Conservation (phyloP, 169 alveolate species). For the Babesia bovis region DNA sequence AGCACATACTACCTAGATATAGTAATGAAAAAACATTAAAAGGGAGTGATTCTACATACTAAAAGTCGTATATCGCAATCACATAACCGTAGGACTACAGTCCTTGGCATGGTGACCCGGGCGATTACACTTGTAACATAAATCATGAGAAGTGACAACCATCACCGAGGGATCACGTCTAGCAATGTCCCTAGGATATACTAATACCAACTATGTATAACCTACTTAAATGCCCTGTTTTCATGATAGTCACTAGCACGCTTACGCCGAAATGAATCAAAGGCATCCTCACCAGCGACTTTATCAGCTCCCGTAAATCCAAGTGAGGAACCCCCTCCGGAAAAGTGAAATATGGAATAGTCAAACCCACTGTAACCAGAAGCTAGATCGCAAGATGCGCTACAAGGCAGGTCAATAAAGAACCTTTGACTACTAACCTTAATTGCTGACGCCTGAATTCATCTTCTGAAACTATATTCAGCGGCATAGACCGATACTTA, state of each 20-base stretch:
- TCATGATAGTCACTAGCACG: constrained; percentile 62
- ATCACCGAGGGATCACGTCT: constrained; percentile 45
- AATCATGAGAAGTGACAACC: constrained; percentile 42
- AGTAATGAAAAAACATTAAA: neutral
- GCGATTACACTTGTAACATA: constrained; percentile 43
- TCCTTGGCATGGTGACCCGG: constrained; percentile 57
- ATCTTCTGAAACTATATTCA: constrained; percentile 15
- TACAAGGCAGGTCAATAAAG: neutral
- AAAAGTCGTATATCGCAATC: neutral
- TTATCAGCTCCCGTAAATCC: no score
- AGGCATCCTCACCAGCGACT: constrained; percentile 21
- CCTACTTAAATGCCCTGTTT: constrained; percentile 41
- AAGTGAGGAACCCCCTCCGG: neutral
- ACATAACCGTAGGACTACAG: constrained; percentile 16
- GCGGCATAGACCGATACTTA: constrained; percentile 26
- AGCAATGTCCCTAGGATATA: constrained; percentile 23
- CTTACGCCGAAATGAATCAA: constrained; percentile 60
- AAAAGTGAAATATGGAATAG: neutral
- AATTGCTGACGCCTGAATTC: constrained; percentile 4
- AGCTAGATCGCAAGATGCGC: neutral
- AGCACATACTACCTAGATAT: constrained; percentile 35
- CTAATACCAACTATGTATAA: neutral
- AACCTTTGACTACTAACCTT: constrained; percentile 32
- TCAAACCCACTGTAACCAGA: neutral
- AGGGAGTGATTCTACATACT: neutral